These are phyloP conservation scores for Nakaseomyces kungkrabaensis DNA, from an alignment of 1,139 yeast genomes.

Conservation along the genomic window DNA sequence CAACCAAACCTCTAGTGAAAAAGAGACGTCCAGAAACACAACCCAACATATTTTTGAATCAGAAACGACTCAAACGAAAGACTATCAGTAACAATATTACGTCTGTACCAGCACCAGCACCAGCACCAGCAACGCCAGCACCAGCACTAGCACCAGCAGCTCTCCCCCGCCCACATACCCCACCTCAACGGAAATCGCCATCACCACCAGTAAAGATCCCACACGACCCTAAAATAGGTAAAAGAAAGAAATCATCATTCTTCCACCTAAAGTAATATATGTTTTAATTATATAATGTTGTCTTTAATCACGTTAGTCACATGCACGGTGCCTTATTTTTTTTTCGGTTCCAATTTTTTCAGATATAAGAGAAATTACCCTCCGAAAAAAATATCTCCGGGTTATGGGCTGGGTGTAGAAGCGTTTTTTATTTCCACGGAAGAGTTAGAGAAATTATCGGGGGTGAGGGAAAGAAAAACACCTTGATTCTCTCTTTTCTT, in stretches of 20 bases:
- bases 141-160: neutral
- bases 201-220: neutral
- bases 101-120: neutral
- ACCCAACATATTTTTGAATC: slow-evolving; percentile 14
- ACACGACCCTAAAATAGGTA: neutral
- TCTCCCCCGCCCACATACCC: neutral
- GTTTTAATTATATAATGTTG: neutral
- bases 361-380: no score
- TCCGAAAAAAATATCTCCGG: no score
- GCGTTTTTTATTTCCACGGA: no score
- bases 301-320: no score
- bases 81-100: neutral
- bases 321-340: no score
- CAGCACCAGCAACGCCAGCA: neutral
- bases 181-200: neutral
- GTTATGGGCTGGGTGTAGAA: no score
- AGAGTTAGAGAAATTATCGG: no score
- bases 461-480: no score
- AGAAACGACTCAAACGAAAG: slow-evolving; percentile 8
- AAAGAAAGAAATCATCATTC: slow-evolving; percentile 2
- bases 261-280: neutral
- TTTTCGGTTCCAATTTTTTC: no score
- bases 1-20: neutral
- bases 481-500: no score
- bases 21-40: slow-evolving; percentile 16